A percentile compares a stretch with the other conserved stretches of the same genome.
Evolutionary conservation across 306 rosid genomes (phyloP).

Genomic region (Glycine latifolia): DNA sequence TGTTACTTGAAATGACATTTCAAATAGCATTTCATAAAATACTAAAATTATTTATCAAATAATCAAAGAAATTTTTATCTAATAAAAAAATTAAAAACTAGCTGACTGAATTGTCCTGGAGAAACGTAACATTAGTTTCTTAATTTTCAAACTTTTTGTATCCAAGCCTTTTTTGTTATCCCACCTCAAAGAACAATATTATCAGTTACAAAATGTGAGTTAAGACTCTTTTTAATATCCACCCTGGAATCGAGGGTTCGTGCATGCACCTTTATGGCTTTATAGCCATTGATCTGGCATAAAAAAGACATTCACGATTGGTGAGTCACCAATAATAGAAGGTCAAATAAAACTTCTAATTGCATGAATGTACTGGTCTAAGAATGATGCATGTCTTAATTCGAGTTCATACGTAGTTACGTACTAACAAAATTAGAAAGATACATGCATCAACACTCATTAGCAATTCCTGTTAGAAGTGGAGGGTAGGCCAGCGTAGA

Average conservation of each 20-base stretch:
- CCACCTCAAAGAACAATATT: neutral
- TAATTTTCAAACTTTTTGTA: neutral
- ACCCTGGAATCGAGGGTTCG: neutral
- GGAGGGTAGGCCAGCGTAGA: no score
- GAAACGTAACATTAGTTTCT: neutral
- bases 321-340: neutral
- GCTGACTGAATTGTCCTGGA: no score
- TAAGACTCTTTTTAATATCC: no score
- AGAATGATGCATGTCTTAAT: neutral
- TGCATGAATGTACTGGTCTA: neutral
- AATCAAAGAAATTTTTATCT: no score
- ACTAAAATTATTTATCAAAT: no score
- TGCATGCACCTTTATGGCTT: neutral
- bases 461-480: no score
- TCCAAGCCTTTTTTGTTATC: neutral
- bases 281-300: neutral
- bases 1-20: no score
- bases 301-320: neutral
- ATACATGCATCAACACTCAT: neutral
- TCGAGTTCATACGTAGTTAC: neutral
- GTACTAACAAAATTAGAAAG: neutral
- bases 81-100: no score
- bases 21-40: no score
- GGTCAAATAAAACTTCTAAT: neutral
- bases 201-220: neutral